Base-by-base conservation (phyloP, 2,329 filamentous ascomycete genomes). In the Sporothrix phasma region DNA sequence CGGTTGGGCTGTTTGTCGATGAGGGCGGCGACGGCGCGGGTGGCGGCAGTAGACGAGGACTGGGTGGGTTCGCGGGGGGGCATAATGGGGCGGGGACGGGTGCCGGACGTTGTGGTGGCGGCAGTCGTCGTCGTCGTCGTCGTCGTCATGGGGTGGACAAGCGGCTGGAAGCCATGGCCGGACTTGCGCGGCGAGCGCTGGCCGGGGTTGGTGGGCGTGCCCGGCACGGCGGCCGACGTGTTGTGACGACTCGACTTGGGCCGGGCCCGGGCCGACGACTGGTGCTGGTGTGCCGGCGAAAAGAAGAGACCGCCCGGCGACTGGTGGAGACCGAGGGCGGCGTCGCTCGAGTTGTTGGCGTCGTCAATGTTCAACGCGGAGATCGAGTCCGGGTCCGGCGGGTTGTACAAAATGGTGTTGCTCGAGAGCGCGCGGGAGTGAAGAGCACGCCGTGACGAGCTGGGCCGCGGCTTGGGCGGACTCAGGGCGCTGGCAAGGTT, bases 321-420 rank as follows among this genome's bases (percentile, higher is more conserved):
- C 8, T 56, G 66, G 3, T 22, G 45, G 5, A 26, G 59, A 2
- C 29, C 31, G 15, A 46, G 46, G 10, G 47, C 39, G 2, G n/a
- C 51, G 10, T 39, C 51, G 31, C 31, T 39, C 17, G 26, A 22
- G 15, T 61, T 41, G 19, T 58, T 37, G 41, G 49, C 62, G 15
- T 46, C 29, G 22, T 64, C 62, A 26, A 41, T 15, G 47, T 26
- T 37, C 3, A 13, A 13, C 3, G 13, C 34, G 34, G 34, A 11
- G n/a, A 51, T 54, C 5, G 47, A 41, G 8, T 63, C 46, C 29
- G 80, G 77, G 37, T 66, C 34, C 1, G 69, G 77, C 0, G 92
- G 92, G 39, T 89, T 92, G 75, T 89, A 96, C 1, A 96, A 78
- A 62, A 95, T 92, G 0, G 92, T 96, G 69, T 87, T 90, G 22